phyloP scores from a whole-genome alignment of 139 green algal species.

The Micromonas commoda region DNA sequence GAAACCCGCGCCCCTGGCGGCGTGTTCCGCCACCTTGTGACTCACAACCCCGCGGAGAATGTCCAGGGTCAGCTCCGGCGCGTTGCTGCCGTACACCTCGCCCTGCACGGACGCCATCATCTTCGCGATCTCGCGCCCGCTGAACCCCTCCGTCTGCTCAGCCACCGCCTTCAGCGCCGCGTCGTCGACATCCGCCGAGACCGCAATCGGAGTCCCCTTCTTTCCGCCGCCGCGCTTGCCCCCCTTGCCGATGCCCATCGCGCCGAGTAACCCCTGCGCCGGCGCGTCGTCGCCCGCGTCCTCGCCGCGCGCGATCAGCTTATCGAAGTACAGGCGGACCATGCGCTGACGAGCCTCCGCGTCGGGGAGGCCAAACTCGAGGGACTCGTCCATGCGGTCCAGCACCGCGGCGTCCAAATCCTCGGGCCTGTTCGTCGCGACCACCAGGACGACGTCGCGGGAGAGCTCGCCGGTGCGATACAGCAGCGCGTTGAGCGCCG shows the following conservation, averaged over 20 bases:
- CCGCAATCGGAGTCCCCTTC: background rate
- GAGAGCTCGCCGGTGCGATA: conserved; percentile 68
- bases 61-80: conserved; percentile 12
- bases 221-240: background rate
- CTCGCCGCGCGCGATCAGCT: conserved; percentile 34
- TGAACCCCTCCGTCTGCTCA: conserved; percentile 77
- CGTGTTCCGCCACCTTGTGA: conserved; percentile 33
- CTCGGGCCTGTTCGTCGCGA: conserved; percentile 85
- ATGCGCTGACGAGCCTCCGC: conserved; percentile 59
- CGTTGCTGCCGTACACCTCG: conserved; percentile 30
- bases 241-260: background rate
- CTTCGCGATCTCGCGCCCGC: conserved; percentile 89
- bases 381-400: conserved; percentile 90
- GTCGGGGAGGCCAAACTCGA: conserved; percentile 80
- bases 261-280: background rate
- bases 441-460: conserved; percentile 74
- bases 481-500: conserved; percentile 88
- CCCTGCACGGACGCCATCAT: conserved; percentile 65
- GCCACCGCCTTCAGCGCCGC: conserved; percentile 54
- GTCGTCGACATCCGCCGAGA: conserved; percentile 7
- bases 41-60: conserved; percentile 31
- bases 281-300: conserved; percentile 14
- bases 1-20: background rate
- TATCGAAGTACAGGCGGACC: conserved; percentile 80
- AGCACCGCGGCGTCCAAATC: conserved; percentile 89